Percentiles rank a stretch among this genome's conserved stretches.
These are phyloP conservation scores for Rhododendron ferrugineum DNA, from an alignment of 148 eudicot species.

Conservation along the genomic window DNA sequence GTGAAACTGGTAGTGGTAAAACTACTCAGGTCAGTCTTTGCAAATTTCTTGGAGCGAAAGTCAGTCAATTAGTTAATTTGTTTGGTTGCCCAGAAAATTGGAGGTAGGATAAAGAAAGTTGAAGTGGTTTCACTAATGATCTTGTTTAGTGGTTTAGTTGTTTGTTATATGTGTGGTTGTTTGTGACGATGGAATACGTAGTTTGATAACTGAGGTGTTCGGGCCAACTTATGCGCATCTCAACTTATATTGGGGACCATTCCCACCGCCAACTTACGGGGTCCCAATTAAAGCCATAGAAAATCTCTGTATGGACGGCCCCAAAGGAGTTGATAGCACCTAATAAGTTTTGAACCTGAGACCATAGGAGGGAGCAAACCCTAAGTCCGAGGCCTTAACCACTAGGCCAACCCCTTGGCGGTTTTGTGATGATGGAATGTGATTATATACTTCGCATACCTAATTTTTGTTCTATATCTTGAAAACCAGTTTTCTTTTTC, in stretches of 20 bases:
- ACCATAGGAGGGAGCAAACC: neutral
- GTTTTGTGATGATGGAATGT: neutral
- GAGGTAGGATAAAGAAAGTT: neutral
- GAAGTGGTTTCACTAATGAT: neutral
- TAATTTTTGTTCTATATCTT: neutral
- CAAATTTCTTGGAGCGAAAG: neutral
- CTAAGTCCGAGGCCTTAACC: neutral
- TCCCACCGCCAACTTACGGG: too few species aligned
- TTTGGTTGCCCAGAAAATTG: neutral
- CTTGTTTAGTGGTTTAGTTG: neutral
- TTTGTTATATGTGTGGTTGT: neutral
- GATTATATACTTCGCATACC: neutral
- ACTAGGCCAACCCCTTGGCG: neutral
- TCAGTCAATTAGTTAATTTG: neutral
- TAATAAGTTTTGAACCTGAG: too few species aligned
- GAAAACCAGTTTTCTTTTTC: neutral
- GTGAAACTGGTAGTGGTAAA: conserved; percentile 99
- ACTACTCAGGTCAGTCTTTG: conserved; percentile 72
- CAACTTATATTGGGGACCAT: too few species aligned
- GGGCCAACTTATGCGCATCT: too few species aligned
- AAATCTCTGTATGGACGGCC: too few species aligned
- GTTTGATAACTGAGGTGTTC: too few species aligned
- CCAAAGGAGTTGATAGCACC: neutral
- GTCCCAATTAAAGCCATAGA: too few species aligned
- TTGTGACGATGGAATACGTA: neutral